Conservation (phyloP, 2,329 filamentous ascomycete genomes). For the Talaromyces sp. region DNA sequence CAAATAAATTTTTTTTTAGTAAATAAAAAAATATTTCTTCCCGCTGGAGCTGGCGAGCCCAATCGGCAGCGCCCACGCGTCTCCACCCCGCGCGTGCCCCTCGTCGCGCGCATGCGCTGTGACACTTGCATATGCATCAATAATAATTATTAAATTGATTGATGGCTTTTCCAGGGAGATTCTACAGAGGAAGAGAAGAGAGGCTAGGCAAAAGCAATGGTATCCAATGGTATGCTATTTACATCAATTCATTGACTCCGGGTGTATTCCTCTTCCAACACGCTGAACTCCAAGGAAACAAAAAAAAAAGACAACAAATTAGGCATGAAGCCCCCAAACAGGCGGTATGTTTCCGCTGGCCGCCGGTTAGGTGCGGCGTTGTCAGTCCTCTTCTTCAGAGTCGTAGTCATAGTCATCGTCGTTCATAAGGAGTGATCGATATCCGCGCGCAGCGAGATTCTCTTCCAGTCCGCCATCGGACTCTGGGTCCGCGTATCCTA, state of each 20-base stretch:
- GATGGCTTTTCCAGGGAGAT: neutral
- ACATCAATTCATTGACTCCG: neutral
- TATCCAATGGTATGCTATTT: neutral
- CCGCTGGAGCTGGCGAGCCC: slow-evolving; percentile 4
- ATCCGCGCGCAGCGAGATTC: slow-evolving; percentile 74
- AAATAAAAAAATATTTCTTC: slow-evolving; percentile 11
- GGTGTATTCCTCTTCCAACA: neutral
- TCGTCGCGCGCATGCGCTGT: neutral
- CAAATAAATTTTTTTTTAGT: neutral
- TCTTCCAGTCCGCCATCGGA: slow-evolving; percentile 84
- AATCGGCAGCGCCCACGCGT: slow-evolving; percentile 8
- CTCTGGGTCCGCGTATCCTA: slow-evolving; percentile 80
- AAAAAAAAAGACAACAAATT: neutral
- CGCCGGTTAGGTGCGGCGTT: neutral
- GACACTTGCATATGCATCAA: neutral
- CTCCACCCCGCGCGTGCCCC: slow-evolving; percentile 10
- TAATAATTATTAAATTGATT: neutral
- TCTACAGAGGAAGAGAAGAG: neutral
- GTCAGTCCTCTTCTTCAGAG: slow-evolving; percentile 56
- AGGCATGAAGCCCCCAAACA: neutral
- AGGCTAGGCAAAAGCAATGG: neutral
- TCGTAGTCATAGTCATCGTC: slow-evolving; percentile 68
- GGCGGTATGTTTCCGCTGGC: neutral
- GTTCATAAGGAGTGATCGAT: slow-evolving; percentile 71
- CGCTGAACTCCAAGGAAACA: neutral